phyloP scores from a whole-genome alignment of 2,329 filamentous ascomycete genomes.

The Fusarium sp. region DNA sequence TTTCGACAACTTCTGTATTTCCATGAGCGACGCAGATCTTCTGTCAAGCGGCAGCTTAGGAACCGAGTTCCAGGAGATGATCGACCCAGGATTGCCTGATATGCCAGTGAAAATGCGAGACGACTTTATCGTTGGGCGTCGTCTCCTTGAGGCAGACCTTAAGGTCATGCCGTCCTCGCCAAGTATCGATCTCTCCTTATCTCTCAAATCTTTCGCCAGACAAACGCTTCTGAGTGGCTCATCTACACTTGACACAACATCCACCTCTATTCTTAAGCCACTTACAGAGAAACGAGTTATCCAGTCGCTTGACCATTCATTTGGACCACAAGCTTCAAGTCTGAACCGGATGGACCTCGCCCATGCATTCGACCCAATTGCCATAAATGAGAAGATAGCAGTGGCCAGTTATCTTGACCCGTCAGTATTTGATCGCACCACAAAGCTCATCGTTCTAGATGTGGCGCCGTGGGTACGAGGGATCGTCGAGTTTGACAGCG shows the following conservation, averaged over 20 bases:
- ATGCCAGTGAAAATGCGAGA: conserved; percentile 62
- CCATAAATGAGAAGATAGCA: conserved; percentile 60
- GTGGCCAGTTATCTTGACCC: conserved; percentile 65
- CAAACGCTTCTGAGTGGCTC: conserved; percentile 30
- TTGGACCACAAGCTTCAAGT: conserved; percentile 46
- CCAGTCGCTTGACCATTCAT: conserved; percentile 55
- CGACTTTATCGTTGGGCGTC: conserved; percentile 64
- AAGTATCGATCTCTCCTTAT: conserved; percentile 46
- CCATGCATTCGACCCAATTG: conserved; percentile 71
- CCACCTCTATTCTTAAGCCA: conserved; percentile 35
- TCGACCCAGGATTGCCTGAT: conserved; percentile 74
- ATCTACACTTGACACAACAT: neutral
- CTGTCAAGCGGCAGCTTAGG: conserved; percentile 64
- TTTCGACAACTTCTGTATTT: conserved; percentile 67
- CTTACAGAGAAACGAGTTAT: conserved; percentile 54
- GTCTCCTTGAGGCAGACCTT: conserved; percentile 61
- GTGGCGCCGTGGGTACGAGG: conserved; percentile 90
- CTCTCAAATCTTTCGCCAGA: conserved; percentile 50
- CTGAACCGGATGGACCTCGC: conserved; percentile 67
- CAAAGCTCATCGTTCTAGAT: conserved; percentile 76
- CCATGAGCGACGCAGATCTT: conserved; percentile 75
- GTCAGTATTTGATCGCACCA: conserved; percentile 81
- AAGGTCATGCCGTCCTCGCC: conserved; percentile 49
- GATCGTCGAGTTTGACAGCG: conserved; percentile 82
- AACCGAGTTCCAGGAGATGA: conserved; percentile 57